Base-by-base conservation (phyloP, 805 yeast species). In the Candida nitratophila region DNA sequence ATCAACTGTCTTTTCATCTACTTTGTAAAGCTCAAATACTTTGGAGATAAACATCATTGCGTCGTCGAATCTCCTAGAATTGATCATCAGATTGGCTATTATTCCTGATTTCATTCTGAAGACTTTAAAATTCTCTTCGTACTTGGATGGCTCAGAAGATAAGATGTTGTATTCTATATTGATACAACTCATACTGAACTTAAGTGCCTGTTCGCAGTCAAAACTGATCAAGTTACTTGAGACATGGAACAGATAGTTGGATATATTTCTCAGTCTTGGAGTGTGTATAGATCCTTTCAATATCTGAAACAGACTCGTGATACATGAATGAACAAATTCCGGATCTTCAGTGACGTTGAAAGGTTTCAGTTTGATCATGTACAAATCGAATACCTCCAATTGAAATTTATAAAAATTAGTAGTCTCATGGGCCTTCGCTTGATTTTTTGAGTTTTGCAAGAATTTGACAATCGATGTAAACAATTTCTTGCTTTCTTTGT, bases 191-290 rank as follows among this genome's bases (percentile, higher is more conserved):
- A 43, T 46, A 58, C 62, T 65, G 40, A 45, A 50, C 7, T 26
- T 44, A 1, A 51, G 32, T 9, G 48, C 51, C 35, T 49, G 53
- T 3, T 42, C 41, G 20, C 42, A 37, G 16, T 52, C 41, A 2
- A 7, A 19, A 16, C 36, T 46, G 4, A 56, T 32, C 21, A 54
- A 41, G 31, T 48, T 57, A 9, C 56, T 60, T 0, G 73, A 76
- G 40, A 63, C 51, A 45, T 73, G 70, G 51, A 65, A 76, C 7
- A 68, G 55, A 12, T 77, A 40, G 48, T 72, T 74, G 3, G 79
- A 69, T 3, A 77, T 48, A 50, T 75, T 76, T 40, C 68, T 60
- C 7, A 73, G 54, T 44, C 81, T 55, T 47, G 70, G 74, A 2
- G 44, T 44, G 17, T 58, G 56, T 6, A 32, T 19, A 7, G 44